These are phyloP conservation scores for Calcarisporium arbuscula DNA, from an alignment of 2,329 filamentous ascomycete genomes.

Conservation along the genomic window DNA sequence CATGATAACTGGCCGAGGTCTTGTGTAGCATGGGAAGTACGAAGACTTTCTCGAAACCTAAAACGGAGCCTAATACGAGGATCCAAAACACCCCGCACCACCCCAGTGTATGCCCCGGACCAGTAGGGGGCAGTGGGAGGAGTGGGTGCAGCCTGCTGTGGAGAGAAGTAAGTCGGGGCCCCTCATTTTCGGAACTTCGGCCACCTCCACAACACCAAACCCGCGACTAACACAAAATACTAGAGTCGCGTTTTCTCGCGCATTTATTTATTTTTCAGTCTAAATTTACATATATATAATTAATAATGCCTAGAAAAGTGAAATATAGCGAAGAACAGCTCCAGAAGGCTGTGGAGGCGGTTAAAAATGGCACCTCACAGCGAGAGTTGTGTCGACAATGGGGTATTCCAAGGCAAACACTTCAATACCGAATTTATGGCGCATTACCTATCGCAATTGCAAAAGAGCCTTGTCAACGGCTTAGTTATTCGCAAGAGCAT, in stretches of 20 bases:
- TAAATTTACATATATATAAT: background rate
- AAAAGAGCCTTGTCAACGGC: background rate
- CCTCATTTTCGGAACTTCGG: too few relatives aligned
- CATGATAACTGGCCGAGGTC: too few relatives aligned
- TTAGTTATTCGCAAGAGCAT: background rate
- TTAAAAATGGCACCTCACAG: background rate
- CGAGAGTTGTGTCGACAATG: background rate
- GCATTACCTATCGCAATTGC: background rate
- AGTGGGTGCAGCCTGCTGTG: too few relatives aligned
- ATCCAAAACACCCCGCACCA: too few relatives aligned
- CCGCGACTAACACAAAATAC: too few relatives aligned
- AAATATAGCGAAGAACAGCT: background rate
- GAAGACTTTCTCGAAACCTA: too few relatives aligned
- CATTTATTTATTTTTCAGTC: background rate
- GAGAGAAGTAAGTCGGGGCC: too few relatives aligned
- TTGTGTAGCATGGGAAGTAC: too few relatives aligned
- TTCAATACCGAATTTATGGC: background rate
- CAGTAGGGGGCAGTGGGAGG: too few relatives aligned
- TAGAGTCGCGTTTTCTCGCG: background rate
- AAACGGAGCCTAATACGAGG: too few relatives aligned
- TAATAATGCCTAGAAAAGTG: constrained; percentile 1
- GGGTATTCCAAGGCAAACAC: background rate
- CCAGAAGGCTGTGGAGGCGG: background rate
- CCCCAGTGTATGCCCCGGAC: too few relatives aligned
- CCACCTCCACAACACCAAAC: too few relatives aligned